Evolutionary conservation across 495 filamentous ascomycete species (phyloP).

Genomic region (Immersiella caudata): DNA sequence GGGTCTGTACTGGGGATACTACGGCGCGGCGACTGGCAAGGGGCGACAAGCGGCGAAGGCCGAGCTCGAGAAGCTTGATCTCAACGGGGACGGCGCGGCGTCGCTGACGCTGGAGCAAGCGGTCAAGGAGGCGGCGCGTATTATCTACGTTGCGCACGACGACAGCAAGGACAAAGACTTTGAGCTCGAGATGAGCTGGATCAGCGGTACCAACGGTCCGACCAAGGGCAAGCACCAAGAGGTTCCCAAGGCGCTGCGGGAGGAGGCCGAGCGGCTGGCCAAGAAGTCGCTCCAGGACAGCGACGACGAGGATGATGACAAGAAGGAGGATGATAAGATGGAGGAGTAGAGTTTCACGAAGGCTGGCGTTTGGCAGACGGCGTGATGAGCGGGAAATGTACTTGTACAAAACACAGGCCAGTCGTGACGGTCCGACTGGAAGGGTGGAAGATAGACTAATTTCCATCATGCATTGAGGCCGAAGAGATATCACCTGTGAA

Average conservation of each 20-base stretch:
- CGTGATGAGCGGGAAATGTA: slow-evolving; percentile 17
- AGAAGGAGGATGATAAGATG: slow-evolving; percentile 68
- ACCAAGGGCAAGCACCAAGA: slow-evolving; percentile 89
- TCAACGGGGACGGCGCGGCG: slow-evolving; percentile 57
- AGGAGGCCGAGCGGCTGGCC: slow-evolving; percentile 88
- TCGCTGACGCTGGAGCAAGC: slow-evolving; percentile 76
- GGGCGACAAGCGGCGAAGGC: slow-evolving; percentile 95
- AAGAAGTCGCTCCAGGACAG: slow-evolving; percentile 78
- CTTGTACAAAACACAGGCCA: slow-evolving; percentile 23
- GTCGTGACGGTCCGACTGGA: not conserved
- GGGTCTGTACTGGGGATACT: slow-evolving; percentile 97
- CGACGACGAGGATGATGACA: slow-evolving; percentile 68
- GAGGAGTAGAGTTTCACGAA: slow-evolving; percentile 60
- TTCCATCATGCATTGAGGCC: slow-evolving; percentile 18
- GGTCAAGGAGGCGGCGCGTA: slow-evolving; percentile 93
- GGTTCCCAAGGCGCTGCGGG: slow-evolving; percentile 83
- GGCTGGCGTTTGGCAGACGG: not conserved
- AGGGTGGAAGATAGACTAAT: slow-evolving; percentile 29
- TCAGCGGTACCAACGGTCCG: slow-evolving; percentile 78
- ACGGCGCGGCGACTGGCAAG: slow-evolving; percentile 95
- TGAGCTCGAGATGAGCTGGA: slow-evolving; percentile 98
- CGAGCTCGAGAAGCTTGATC: slow-evolving; percentile 94
- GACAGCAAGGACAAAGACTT: slow-evolving; percentile 98
- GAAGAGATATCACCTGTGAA: not conserved
- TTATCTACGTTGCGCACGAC: slow-evolving; percentile 95